A percentile compares a stretch with the other conserved stretches of the same genome.
Conservation (phyloP, 2,329 filamentous ascomycete genomes). For the Fusarium staphyleae region DNA sequence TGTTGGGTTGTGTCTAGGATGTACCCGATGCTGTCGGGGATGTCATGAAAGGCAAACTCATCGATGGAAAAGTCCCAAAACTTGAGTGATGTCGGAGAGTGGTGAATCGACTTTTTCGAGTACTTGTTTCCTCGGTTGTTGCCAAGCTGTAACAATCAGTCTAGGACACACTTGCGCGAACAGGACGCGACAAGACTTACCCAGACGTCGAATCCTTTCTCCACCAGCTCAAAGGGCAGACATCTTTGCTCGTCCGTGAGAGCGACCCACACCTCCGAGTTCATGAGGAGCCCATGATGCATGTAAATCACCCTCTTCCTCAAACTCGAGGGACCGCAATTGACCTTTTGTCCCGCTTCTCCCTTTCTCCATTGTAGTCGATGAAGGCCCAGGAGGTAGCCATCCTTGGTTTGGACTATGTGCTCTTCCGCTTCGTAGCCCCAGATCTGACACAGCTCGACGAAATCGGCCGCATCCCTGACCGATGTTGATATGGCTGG, state of each 20-base stretch:
- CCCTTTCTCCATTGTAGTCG: constrained; percentile 83
- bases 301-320: constrained; percentile 90
- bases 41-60: constrained; percentile 97
- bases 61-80: constrained; percentile 99
- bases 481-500: constrained; percentile 75
- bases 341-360: constrained; percentile 81
- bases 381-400: constrained; percentile 90
- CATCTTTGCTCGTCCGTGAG: constrained; percentile 85
- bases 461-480: constrained; percentile 87
- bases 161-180: background rate
- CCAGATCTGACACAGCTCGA: constrained; percentile 89
- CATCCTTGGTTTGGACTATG: constrained; percentile 91
- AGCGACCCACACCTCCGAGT: constrained; percentile 98
- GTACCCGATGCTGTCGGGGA: constrained; percentile 92
- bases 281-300: constrained; percentile 97
- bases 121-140: constrained; percentile 99
- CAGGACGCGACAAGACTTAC: constrained; percentile 53
- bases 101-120: constrained; percentile 87
- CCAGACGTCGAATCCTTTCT: constrained; percentile 96
- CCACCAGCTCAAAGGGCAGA: constrained; percentile 86
- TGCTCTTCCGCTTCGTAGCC: constrained; percentile 97
- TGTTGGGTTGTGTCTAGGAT: constrained; percentile 85
- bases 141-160: constrained; percentile 69
- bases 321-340: constrained; percentile 70
- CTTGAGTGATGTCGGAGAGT: constrained; percentile 73